These are phyloP conservation scores for Peronospora destructor DNA, from an alignment of 352 stramenopile genomes.

Conservation along the genomic window DNA sequence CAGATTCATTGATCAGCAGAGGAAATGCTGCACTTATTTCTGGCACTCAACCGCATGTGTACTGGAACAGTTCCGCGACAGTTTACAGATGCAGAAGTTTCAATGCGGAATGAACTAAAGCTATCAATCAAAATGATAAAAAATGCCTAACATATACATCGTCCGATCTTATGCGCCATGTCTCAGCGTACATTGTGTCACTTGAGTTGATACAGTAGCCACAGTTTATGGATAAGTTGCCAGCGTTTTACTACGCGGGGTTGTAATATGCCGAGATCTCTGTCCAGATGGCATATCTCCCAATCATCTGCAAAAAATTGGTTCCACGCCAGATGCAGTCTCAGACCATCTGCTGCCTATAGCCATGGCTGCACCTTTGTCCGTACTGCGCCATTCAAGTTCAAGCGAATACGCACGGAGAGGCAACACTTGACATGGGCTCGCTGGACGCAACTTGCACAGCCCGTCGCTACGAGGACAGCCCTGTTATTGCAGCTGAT, in stretches of 20 bases:
- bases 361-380: background rate
- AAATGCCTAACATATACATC: too few species aligned
- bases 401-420: slow-evolving; percentile 7
- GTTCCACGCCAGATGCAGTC: too few species aligned
- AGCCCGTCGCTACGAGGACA: slow-evolving; percentile 11
- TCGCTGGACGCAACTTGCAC: slow-evolving; percentile 18
- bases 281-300: too few species aligned
- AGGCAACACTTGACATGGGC: slow-evolving; percentile 10
- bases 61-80: background rate
- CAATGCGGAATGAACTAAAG: background rate
- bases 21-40: too few species aligned
- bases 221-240: too few species aligned
- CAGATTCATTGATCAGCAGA: too few species aligned
- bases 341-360: background rate
- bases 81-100: background rate
- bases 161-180: background rate
- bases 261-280: too few species aligned
- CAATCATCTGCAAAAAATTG: too few species aligned
- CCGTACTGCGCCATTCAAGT: slow-evolving; percentile 2
- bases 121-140: background rate
- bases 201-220: too few species aligned
- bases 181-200: too few species aligned
- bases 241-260: too few species aligned
- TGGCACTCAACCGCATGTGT: too few species aligned
- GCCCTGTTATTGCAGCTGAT: slow-evolving; percentile 15